These are phyloP conservation scores for Pseudogymnoascus sp. DNA, from an alignment of 2,329 filamentous ascomycete genomes.

Conservation along the genomic window DNA sequence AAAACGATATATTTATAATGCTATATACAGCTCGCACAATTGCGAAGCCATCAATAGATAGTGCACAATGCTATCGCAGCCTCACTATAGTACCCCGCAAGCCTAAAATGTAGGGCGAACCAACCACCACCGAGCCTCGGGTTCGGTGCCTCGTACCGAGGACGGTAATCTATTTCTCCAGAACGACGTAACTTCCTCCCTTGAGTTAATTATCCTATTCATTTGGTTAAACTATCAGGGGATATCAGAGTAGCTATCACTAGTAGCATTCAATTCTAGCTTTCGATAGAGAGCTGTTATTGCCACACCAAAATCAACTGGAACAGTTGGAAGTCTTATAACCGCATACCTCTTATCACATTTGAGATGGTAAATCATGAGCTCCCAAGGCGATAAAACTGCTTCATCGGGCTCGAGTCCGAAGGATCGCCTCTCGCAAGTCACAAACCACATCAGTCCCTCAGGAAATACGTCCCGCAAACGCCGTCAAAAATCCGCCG, in stretches of 20 bases:
- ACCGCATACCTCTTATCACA: neutral
- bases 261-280: neutral
- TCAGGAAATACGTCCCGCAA: conserved; percentile 20
- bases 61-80: neutral
- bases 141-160: neutral
- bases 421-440: conserved; percentile 27
- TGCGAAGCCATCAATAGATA: neutral
- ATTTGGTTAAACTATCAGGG: neutral
- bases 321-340: neutral
- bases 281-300: neutral
- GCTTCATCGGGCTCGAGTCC: conserved; percentile 9
- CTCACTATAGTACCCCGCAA: neutral
- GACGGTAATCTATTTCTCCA: neutral
- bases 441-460: conserved; percentile 22
- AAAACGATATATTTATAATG: neutral
- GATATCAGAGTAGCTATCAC: neutral
- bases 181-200: neutral
- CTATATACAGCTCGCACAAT: neutral
- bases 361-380: neutral
- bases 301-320: neutral
- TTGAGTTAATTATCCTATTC: neutral
- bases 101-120: neutral
- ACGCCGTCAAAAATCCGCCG: conserved; percentile 10
- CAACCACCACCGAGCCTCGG: neutral
- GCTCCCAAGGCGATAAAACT: neutral